Evolutionary conservation across 306 rosid genomes (phyloP), one percentile per base, ranked within the genome.

Genomic region (Malus sieversii): DNA sequence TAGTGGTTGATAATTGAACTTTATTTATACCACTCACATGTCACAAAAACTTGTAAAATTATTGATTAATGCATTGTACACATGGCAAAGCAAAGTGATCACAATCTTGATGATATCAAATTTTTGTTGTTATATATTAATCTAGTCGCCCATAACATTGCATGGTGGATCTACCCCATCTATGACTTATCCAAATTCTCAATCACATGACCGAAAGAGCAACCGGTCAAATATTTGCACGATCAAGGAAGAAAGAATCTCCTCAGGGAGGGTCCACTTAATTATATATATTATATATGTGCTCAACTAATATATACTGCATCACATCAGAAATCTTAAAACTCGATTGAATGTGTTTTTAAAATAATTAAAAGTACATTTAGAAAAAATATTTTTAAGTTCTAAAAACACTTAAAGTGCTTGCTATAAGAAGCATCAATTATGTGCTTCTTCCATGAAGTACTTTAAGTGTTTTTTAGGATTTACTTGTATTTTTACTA

Each of bases 81-180:
- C 12, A 42, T 42, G 45, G 45, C 12, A 42, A 42, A 42, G 45
- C 45, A 42, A 42, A 42, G 10, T 42, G 45, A 42, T 42, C 45
- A 42, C 45, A 42, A 42, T 9, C 45, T 42, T 9, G 45, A 46
- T 4, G 53, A 46, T 57, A 20, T 57, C 27, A 57, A 20, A 57
- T 38, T 38, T 38, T 38, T 38, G 10, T 38, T 38, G 42, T 7
- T 7, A 40, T 9, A 42, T 57, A n/a, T 19, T 2, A 57, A 60
- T 58, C 35, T 32, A 52, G 78, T 58, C 75, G 33, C 70, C 70
- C 70, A 60, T 68, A 22, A 46, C 64, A 44, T 57, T 3, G 67
- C 72, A 75, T 70, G 67, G 65, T 18, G 27, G 46, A 68, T 53
- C 52, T 67, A 76, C 63, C 79, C 75, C 79, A 80, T 78, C 7